These are phyloP conservation scores for Cupressus sempervirens DNA, from an alignment of 75 land plant species.

Conservation along the genomic window DNA sequence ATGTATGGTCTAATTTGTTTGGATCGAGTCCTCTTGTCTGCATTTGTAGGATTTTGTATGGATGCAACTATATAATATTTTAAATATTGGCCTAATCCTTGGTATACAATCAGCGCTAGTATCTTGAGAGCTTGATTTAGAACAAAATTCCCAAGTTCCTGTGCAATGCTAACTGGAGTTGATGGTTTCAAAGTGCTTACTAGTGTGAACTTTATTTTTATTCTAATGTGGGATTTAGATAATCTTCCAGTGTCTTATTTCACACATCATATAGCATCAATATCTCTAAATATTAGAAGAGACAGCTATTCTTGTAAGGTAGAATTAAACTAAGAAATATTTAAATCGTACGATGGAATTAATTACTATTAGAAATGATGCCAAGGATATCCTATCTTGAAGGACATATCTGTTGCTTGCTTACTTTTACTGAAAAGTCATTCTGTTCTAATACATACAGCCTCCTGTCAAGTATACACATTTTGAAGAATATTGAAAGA, in stretches of 20 bases:
- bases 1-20: not conserved
- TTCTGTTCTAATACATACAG: not conserved
- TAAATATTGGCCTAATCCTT: not conserved
- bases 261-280: not conserved
- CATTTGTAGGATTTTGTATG: not conserved
- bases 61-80: not conserved
- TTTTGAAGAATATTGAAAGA: not conserved
- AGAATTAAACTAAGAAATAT: not conserved
- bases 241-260: not conserved
- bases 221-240: not conserved
- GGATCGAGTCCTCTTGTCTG: not conserved
- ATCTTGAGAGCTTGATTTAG: not conserved
- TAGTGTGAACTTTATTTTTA: not conserved
- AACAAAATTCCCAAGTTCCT: not conserved
- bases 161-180: not conserved
- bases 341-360: not conserved
- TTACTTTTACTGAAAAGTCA: not conserved
- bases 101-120: not conserved
- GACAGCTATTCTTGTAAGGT: not conserved
- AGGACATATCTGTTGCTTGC: not conserved
- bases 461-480: not conserved
- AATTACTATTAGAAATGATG: not conserved
- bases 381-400: not conserved
- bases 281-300: not conserved
- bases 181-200: not conserved